Evolutionary conservation across 78 protist species (phyloP), one percentile per base, ranked within the genome.

Genomic region (Dictyostelium capitatum): DNA sequence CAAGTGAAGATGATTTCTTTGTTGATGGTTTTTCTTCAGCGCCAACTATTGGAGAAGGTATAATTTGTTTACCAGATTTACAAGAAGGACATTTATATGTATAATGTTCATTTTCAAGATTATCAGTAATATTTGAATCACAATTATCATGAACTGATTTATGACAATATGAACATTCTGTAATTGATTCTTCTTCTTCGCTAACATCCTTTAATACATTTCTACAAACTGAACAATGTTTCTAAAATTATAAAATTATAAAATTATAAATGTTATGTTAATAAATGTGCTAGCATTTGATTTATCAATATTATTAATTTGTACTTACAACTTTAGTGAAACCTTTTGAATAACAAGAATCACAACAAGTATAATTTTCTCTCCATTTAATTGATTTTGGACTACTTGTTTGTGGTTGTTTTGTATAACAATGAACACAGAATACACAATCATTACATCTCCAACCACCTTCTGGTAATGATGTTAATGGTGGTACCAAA

Each of bases 381-480:
- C 64, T 74, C 93, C 93, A 87, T 51, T 74, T 57, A 11, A 59
- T 51, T 15, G 12, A 43, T 30, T 62, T 17, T 6, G 28, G 28
- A 5, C 15, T 6, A 14, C 14, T 32, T 6, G 2, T 23, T 3
- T 11, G 23, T 23, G 72, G 84, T 12, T 77, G 70, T 51, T 32
- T 57, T 14, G 78, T n/a, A 15, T 82, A 82, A 87, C 93, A 87
- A 47, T 87, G 93, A 20, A 59, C 53, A 77, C 93, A 87, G 25
- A 77, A 77, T 8, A 78, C 84, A 64, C 95, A 90, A 6, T 20
- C 37, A 6, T 15, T 65, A 28, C 96, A 93, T 70, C 59, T 77
- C 96, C 96, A 94, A n/a, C 89, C 94, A 72, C 90, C 94, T 8
- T 43, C 30, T 3, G 96, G 96, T 6, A 83, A 32, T 25, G 11